Evolutionary conservation across 1,284 basidiomycete species (phyloP), one percentile per base, ranked within the genome.

Genomic region (Rhodotorula sp.): DNA sequence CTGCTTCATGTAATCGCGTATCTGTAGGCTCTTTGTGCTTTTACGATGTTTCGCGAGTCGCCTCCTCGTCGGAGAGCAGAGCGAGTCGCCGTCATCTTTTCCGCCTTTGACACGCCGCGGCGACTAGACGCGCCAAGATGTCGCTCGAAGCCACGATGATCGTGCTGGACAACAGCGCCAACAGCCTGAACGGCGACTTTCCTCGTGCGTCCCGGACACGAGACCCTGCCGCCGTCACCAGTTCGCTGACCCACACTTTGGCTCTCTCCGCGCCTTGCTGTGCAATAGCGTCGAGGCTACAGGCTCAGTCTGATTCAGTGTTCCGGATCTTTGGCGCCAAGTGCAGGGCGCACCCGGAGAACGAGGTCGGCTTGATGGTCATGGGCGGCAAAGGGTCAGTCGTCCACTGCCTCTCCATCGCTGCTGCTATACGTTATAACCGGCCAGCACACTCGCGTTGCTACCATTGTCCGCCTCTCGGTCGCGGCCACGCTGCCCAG

Each of bases 281-380:
- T 15, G 18, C 53, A 17, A 42, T 64, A 75, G 76, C 77, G 3
- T 76, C 73, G 10, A 75, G 81, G 14, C 93, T 94, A 80, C 89
- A 91, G 65, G 92, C 95, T 1, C 95, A 98, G 82, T 83, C 89
- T 22, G 95, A 99, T 82, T 93, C 95, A 5, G 91, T 95, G 72
- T 93, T 88, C 73, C 87, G 89, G 68, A 86, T 98, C 78, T 96
- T 97, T 82, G 89, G 90, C 79, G 89, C 91, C 68, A 99, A 99
- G 86, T 91, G 91, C 74, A 89, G 93, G 80, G 89, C 91, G 53
- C 96, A 99, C 83, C 93, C 95, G 37, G 96, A 99, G 83, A 97
- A 91, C 82, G 93, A 93, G 22, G 94, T 97, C 64, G 95, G 95
- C 10, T 83, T 98, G 67, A 96, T 99, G 94, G 95, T 93, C 53